Evolutionary conservation across 208 protist genomes (phyloP).

Genomic region (Phytomonas francai): DNA sequence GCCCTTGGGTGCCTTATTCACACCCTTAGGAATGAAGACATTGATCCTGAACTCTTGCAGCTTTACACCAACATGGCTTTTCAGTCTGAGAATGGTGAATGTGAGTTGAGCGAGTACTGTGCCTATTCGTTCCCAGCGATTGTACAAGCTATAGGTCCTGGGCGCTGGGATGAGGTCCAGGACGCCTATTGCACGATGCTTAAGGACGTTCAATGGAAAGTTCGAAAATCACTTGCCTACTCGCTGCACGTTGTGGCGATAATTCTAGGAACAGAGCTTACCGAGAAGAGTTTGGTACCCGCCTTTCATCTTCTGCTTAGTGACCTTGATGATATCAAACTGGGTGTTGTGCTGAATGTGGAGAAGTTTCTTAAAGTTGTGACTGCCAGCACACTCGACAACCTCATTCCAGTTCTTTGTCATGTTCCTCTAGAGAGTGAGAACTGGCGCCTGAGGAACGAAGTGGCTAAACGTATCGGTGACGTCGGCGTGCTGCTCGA

Average conservation of each 20-base stretch:
- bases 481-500: conserved; percentile 64
- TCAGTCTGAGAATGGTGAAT: conserved; percentile 79
- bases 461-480: conserved; percentile 84
- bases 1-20: conserved; percentile 88
- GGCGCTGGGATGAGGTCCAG: conserved; percentile 83
- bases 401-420: conserved; percentile 73
- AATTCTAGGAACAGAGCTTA: conserved; percentile 85
- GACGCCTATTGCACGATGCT: conserved; percentile 91
- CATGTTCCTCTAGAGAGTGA: conserved; percentile 83
- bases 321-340: conserved; percentile 95
- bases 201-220: conserved; percentile 94
- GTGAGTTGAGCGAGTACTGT: conserved; percentile 88
- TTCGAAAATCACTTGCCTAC: conserved; percentile 91
- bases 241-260: conserved; percentile 92
- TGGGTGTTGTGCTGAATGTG: conserved; percentile 85
- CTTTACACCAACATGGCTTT: conserved; percentile 92
- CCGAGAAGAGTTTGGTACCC: conserved; percentile 74
- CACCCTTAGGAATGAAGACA: conserved; percentile 75
- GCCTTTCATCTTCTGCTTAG: conserved; percentile 92
- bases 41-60: conserved; percentile 76
- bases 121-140: conserved; percentile 93
- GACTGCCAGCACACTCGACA: conserved; percentile 33
- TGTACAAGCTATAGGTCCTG: conserved; percentile 75
- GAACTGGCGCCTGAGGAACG: conserved; percentile 92
- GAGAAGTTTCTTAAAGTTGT: conserved; percentile 78